A percentile compares a stretch with the other conserved stretches of the same genome.
phyloP scores from a whole-genome alignment of 257 asterid species.

The Voacanga thouarsii region DNA sequence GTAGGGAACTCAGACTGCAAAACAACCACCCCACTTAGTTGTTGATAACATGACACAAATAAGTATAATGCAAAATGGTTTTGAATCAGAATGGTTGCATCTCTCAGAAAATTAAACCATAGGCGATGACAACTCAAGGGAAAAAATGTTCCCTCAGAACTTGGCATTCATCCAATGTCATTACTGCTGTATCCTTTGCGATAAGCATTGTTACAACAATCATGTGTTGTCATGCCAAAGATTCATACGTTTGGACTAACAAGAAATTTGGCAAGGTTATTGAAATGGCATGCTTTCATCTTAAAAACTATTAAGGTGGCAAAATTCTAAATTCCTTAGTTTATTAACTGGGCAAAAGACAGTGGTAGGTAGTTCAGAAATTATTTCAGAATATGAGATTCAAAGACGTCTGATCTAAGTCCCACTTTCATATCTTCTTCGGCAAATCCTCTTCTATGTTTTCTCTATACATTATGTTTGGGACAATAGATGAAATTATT shows the following conservation, averaged over 20 bases:
- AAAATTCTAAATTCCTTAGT: not conserved
- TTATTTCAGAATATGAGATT: not conserved
- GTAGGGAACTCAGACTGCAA: conserved; percentile 54
- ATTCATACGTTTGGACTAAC: too few species aligned
- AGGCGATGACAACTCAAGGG: not conserved
- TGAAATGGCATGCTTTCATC: not conserved
- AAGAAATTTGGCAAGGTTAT: not conserved
- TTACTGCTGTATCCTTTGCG: not conserved
- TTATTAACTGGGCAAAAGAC: not conserved
- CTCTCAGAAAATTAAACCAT: not conserved
- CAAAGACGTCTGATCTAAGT: not conserved
- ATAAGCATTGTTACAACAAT: not conserved
- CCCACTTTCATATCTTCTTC: not conserved
- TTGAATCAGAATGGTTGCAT: not conserved
- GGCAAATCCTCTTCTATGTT: too few species aligned
- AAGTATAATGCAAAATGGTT: not conserved
- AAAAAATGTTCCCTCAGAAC: not conserved
- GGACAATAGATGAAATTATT: not conserved
- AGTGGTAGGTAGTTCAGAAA: not conserved
- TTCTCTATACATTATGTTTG: too few species aligned
- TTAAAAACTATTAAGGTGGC: not conserved
- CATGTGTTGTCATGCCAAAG: not conserved
- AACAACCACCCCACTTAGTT: not conserved
- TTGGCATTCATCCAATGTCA: not conserved
- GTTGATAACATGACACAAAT: not conserved